Conservation (phyloP, 1,284 basidiomycete genomes). For the Moesziomyces sp. region DNA sequence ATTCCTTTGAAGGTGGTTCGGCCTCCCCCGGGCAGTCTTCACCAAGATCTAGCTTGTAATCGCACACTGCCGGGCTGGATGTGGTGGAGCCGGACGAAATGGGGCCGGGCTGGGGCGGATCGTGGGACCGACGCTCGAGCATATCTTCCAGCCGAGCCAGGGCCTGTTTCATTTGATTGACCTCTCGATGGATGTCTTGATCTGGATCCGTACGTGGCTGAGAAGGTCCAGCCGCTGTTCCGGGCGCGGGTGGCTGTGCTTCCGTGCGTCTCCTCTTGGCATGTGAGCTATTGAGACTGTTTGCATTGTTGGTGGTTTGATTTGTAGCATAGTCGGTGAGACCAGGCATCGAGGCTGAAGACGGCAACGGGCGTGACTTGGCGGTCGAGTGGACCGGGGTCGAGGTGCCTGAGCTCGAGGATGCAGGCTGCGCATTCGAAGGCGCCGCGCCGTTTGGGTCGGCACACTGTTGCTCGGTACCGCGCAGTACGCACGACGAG, state of each 20-base stretch:
- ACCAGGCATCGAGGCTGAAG: constrained; percentile 13
- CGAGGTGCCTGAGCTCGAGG: constrained; percentile 5
- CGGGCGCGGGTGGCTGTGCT: neutral
- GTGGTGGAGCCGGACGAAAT: neutral
- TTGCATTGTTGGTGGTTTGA: neutral
- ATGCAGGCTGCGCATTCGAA: constrained; percentile 5
- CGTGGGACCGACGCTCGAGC: constrained; percentile 2
- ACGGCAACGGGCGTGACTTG: constrained; percentile 6
- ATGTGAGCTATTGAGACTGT: constrained; percentile 1
- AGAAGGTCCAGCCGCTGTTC: neutral
- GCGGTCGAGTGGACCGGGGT: neutral
- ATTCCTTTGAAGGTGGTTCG: constrained; percentile 16
- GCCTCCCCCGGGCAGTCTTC: constrained; percentile 14
- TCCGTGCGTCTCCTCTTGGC: constrained; percentile 16
- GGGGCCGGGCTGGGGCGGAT: too few relatives aligned
- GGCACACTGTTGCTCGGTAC: constrained; percentile 21
- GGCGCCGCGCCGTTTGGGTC: constrained; percentile 13
- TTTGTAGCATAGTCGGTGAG: neutral
- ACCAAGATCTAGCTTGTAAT: constrained; percentile 6
- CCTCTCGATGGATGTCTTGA: constrained; percentile 11
- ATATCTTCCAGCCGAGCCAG: constrained; percentile 24
- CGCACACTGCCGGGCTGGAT: neutral
- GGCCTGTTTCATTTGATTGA: constrained; percentile 23
- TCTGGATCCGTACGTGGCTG: neutral
- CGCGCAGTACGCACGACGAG: constrained; percentile 36